phyloP scores from a whole-genome alignment of 352 stramenopile genomes.

The Halophytophthora polymorphica region DNA sequence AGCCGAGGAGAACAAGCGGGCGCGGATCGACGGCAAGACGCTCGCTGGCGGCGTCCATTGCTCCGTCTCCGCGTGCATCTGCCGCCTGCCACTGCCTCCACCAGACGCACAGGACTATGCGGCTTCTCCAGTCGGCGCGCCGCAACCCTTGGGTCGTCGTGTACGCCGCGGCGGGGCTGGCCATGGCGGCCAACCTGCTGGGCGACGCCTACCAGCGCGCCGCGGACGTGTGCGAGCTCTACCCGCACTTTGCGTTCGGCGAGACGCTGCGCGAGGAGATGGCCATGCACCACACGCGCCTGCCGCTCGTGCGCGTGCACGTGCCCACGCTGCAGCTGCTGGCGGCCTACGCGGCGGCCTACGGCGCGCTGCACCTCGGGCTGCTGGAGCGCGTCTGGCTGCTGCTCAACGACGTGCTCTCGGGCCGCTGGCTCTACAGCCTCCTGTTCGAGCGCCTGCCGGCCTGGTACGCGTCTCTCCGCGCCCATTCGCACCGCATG shows the following conservation, averaged over 20 bases:
- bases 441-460: constrained; percentile 50
- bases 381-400: constrained; percentile 48
- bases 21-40: no score
- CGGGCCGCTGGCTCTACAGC: constrained; percentile 53
- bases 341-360: constrained; percentile 23
- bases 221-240: constrained; percentile 46
- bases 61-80: background rate
- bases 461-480: constrained; percentile 37
- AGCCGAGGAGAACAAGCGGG: no score
- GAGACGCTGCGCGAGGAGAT: constrained; percentile 63
- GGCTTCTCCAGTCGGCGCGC: constrained; percentile 16
- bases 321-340: constrained; percentile 49
- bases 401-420: constrained; percentile 42
- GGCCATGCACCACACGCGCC: constrained; percentile 43
- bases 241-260: constrained; percentile 58
- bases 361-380: constrained; percentile 29
- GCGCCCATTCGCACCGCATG: background rate
- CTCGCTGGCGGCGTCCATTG: background rate
- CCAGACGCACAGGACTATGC: constrained; percentile 8
- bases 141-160: constrained; percentile 37
- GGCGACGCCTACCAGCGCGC: constrained; percentile 45
- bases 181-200: constrained; percentile 42
- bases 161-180: constrained; percentile 36
- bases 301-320: constrained; percentile 39
- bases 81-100: background rate